phyloP scores from a whole-genome alignment of 306 rosid genomes.

The Acmispon strigosus region DNA sequence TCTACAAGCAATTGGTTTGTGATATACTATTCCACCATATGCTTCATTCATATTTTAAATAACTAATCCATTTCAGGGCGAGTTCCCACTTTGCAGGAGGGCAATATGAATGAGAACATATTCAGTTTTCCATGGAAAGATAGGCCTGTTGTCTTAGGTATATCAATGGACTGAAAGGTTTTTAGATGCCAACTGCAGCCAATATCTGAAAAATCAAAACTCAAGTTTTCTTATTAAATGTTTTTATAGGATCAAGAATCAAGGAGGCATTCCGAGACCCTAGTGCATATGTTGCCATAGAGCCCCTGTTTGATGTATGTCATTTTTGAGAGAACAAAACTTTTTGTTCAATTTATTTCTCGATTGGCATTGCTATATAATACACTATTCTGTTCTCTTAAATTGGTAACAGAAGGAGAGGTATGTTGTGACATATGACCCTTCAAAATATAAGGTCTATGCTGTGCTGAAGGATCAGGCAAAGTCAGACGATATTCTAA shows the following conservation, averaged over 20 bases:
- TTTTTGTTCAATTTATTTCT: neutral
- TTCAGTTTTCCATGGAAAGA: conserved; percentile 92
- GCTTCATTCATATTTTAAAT: conserved; percentile 13
- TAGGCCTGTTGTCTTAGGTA: conserved; percentile 87
- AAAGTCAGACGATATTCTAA: conserved; percentile 88
- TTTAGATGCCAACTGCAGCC: conserved; percentile 13
- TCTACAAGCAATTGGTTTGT: neutral
- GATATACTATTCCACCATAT: neutral
- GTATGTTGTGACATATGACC: conserved; percentile 82
- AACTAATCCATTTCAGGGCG: conserved; percentile 44
- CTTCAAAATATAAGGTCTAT: conserved; percentile 70
- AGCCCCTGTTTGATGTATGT: conserved; percentile 77
- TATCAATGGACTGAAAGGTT: conserved; percentile 7
- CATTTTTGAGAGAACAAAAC: neutral
- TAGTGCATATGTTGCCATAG: conserved; percentile 66
- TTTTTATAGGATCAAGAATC: conserved; percentile 69
- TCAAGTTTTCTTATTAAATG: conserved; percentile 5
- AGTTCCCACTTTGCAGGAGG: conserved; percentile 83
- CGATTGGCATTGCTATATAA: neutral
- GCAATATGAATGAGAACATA: conserved; percentile 71
- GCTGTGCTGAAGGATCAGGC: conserved; percentile 96
- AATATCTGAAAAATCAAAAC: conserved; percentile 10
- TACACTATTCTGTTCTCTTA: conserved; percentile 18
- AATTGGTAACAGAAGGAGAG: conserved; percentile 62
- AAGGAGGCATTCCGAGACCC: conserved; percentile 98